Evolutionary conservation across 257 asterid species (phyloP).

Genomic region (Solanum tarapatanum): DNA sequence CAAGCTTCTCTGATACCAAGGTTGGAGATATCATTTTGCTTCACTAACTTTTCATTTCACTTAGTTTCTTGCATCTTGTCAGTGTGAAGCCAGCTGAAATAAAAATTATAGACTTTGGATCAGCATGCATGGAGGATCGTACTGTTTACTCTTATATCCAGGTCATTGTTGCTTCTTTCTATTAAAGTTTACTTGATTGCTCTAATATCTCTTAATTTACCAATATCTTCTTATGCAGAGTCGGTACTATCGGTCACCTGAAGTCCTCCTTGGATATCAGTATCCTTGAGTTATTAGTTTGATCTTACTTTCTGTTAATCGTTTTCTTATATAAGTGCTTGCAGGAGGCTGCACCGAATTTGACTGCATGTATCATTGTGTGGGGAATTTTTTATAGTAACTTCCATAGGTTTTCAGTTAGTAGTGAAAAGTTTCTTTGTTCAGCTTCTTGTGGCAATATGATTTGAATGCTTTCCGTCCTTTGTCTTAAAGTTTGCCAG

Average conservation of each 20-base stretch:
- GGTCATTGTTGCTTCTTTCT: conserved; percentile 27
- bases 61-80: conserved; percentile 25
- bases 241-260: conserved; percentile 98
- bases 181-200: conserved; percentile 2
- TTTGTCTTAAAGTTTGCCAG: not conserved
- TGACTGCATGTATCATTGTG: not conserved
- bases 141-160: conserved; percentile 97
- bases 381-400: not conserved
- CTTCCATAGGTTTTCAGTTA: not conserved
- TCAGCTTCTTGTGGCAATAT: not conserved
- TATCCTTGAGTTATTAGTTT: conserved; percentile 45
- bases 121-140: conserved; percentile 94
- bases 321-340: not conserved
- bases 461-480: not conserved
- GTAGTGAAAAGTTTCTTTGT: not conserved
- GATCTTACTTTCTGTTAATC: not conserved
- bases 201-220: conserved; percentile 9
- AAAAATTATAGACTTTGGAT: conserved; percentile 96
- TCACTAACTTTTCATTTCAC: not conserved
- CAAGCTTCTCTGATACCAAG: conserved; percentile 28
- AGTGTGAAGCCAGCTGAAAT: conserved; percentile 90
- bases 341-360: not conserved
- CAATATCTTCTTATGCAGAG: conserved; percentile 52
- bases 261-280: conserved; percentile 99
- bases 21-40: not conserved